Percentiles rank a stretch among this genome's conserved stretches.
phyloP scores from a whole-genome alignment of 352 stramenopile species.

The Pythium dissimile region DNA sequence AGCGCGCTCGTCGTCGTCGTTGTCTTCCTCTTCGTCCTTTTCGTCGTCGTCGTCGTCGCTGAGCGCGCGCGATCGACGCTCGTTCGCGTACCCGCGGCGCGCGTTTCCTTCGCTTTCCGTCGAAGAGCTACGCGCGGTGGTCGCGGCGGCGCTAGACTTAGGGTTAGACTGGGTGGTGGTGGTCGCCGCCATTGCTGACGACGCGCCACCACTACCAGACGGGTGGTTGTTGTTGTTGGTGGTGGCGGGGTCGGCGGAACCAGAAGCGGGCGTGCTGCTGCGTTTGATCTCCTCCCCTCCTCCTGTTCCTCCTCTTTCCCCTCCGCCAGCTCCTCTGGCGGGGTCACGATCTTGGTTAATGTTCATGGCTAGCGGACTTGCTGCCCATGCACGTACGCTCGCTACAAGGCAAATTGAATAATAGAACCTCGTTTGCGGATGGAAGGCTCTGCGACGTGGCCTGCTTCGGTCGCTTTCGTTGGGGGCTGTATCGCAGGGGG shows the following conservation, averaged over 20 bases:
- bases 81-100: constrained; percentile 4
- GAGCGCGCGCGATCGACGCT: not conserved
- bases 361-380: no score
- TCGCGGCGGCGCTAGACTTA: no score
- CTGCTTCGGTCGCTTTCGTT: not conserved
- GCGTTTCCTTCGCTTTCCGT: constrained; percentile 15
- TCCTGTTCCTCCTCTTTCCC: not conserved
- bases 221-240: not conserved
- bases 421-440: no score
- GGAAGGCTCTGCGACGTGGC: no score
- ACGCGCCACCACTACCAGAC: not conserved
- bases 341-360: constrained; percentile 7
- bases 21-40: constrained; percentile 8
- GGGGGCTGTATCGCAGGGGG: not conserved
- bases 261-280: constrained; percentile 6
- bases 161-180: constrained; percentile 3
- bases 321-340: not conserved
- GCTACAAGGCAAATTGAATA: no score
- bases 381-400: no score
- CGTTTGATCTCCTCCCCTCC: not conserved
- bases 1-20: not conserved
- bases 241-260: constrained; percentile 3
- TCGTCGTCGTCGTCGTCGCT: constrained; percentile 7
- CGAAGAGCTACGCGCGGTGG: constrained; percentile 8
- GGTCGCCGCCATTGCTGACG: constrained; percentile 18